Conservation (phyloP, 805 yeast species). For the Yarrowia alimentaria region DNA sequence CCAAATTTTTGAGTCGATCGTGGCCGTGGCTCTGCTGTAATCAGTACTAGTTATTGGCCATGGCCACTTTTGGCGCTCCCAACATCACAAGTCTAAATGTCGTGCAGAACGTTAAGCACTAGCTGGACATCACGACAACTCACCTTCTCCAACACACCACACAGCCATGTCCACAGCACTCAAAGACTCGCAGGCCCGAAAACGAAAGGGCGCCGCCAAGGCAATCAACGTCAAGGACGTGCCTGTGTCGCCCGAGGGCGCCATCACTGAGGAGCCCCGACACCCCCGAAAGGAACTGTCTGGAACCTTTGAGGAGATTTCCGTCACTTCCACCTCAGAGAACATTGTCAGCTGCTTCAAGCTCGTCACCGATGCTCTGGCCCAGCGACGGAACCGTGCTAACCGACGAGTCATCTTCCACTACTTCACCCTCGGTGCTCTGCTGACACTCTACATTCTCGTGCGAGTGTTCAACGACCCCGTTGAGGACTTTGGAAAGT, state of each 20-base stretch:
- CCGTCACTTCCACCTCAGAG: constrained; percentile 23
- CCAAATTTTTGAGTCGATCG: too few species aligned
- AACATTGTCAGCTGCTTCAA: constrained; percentile 25
- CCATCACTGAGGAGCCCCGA: constrained; percentile 13
- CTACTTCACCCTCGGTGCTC: constrained; percentile 16
- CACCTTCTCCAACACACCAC: not conserved
- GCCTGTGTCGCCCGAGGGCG: constrained; percentile 24
- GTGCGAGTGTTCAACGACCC: constrained; percentile 16
- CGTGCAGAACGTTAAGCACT: too few species aligned
- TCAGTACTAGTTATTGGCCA: too few species aligned
- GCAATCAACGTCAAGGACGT: constrained; percentile 24
- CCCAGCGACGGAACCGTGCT: constrained; percentile 29
- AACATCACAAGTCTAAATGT: not conserved
- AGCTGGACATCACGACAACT: not conserved
- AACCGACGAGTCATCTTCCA: constrained; percentile 27
- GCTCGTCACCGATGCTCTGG: constrained; percentile 29
- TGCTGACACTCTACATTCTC: constrained; percentile 5
- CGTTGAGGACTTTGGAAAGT: constrained; percentile 23
- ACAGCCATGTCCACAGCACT: constrained; percentile 10
- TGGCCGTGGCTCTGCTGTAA: too few species aligned
- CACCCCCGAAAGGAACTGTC: constrained; percentile 8
- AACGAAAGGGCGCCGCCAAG: constrained; percentile 22
- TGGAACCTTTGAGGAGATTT: constrained; percentile 24
- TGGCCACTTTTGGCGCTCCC: too few species aligned
- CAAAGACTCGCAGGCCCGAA: constrained; percentile 12